A percentile compares a stretch with the other conserved stretches of the same genome.
Evolutionary conservation across 768 basidiomycete genomes (phyloP).

Genomic region (Mycena galericulata): DNA sequence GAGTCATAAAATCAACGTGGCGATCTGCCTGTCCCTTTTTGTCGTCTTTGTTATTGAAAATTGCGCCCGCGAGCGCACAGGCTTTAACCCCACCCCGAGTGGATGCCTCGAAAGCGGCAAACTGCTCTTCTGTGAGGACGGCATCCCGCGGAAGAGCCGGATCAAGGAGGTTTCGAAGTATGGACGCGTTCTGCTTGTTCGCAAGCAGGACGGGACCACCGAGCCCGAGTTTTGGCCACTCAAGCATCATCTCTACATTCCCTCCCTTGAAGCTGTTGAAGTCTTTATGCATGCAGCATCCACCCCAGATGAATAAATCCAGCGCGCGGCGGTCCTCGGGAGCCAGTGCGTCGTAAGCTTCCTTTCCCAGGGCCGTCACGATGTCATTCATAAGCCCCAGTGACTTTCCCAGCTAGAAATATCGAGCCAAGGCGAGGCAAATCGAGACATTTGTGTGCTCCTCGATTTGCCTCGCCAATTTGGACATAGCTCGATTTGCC

Average conservation of each 20-base stretch:
- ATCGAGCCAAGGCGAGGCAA: too few species aligned
- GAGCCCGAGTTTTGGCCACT: constrained; percentile 38
- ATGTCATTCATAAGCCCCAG: too few species aligned
- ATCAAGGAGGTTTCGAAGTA: constrained; percentile 26
- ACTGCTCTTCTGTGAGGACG: constrained; percentile 1
- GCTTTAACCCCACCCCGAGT: neutral
- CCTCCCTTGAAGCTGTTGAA: constrained; percentile 49
- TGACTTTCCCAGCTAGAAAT: too few species aligned
- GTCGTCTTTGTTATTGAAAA: constrained; percentile 3
- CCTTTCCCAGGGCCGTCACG: too few species aligned
- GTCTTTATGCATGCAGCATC: too few species aligned
- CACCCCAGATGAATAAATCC: too few species aligned
- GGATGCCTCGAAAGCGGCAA: constrained; percentile 25
- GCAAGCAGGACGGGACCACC: constrained; percentile 41
- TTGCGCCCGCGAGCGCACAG: constrained; percentile 3
- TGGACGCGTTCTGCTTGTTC: constrained; percentile 45
- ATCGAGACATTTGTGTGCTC: too few species aligned
- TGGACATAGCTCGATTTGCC: too few species aligned
- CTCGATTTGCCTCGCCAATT: too few species aligned
- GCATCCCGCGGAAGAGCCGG: neutral
- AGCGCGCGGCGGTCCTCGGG: too few species aligned
- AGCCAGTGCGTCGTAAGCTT: too few species aligned
- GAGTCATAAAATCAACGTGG: neutral
- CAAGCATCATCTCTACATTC: constrained; percentile 41
- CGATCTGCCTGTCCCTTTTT: constrained; percentile 8